Evolutionary conservation across 2,329 filamentous ascomycete genomes (phyloP).

Genomic region (Cryphonectria naterciae): DNA sequence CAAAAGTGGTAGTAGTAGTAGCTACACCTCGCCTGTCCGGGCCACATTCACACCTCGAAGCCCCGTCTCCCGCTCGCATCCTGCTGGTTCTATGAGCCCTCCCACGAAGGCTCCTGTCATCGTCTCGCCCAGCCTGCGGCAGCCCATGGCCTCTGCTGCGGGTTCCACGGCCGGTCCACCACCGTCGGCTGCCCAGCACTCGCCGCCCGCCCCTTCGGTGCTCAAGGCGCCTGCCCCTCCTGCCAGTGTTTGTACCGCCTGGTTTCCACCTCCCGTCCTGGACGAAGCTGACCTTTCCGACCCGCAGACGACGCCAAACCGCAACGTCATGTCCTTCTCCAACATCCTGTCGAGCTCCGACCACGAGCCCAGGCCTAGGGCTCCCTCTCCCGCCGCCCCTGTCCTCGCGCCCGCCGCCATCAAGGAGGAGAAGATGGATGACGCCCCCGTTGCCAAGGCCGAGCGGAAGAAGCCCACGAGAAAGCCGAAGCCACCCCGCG

Average conservation of each 20-base stretch:
- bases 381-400: conserved; percentile 17
- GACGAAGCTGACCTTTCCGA: conserved; percentile 9
- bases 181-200: conserved; percentile 36
- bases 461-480: conserved; percentile 43
- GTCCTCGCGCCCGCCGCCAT: conserved; percentile 24
- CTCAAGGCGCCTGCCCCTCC: conserved; percentile 44
- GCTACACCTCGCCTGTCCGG: conserved; percentile 53
- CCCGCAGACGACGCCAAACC: conserved; percentile 69
- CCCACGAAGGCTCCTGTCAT: conserved; percentile 46
- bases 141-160: conserved; percentile 45
- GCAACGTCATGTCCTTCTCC: conserved; percentile 89
- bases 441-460: conserved; percentile 30
- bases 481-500: conserved; percentile 52
- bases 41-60: conserved; percentile 53
- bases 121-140: conserved; percentile 53
- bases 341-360: conserved; percentile 87
- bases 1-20: conserved; percentile 38
- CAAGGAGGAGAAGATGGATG: conserved; percentile 30
- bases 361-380: conserved; percentile 59
- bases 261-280: not conserved
- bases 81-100: conserved; percentile 48
- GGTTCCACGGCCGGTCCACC: conserved; percentile 47
- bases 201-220: conserved; percentile 45
- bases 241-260: conserved; percentile 41
- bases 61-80: conserved; percentile 52